phyloP scores from a whole-genome alignment of 805 yeast genomes.

The Candida pini region DNA sequence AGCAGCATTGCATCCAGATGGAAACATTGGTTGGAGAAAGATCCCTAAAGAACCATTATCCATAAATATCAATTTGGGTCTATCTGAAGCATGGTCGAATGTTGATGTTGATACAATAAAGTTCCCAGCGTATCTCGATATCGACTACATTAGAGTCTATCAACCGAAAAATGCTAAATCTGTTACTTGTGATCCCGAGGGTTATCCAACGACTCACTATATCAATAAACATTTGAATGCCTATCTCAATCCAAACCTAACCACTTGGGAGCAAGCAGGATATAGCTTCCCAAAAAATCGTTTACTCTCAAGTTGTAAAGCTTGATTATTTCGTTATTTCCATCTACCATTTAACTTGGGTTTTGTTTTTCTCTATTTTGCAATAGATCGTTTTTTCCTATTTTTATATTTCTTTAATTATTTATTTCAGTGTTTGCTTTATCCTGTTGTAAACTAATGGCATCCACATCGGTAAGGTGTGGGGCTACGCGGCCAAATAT shows the following conservation, averaged over 20 bases:
- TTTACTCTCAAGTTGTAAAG: background rate
- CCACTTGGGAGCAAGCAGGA: slow-evolving; percentile 36
- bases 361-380: too few relatives aligned
- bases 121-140: slow-evolving; percentile 33
- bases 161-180: slow-evolving; percentile 29
- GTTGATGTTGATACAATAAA: slow-evolving; percentile 31
- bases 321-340: too few relatives aligned
- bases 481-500: too few relatives aligned
- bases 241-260: slow-evolving; percentile 31
- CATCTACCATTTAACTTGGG: too few relatives aligned
- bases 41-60: slow-evolving; percentile 87
- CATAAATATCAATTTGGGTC: slow-evolving; percentile 70
- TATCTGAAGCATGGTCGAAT: slow-evolving; percentile 50
- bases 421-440: too few relatives aligned
- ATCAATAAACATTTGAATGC: slow-evolving; percentile 30
- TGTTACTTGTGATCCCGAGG: slow-evolving; percentile 35
- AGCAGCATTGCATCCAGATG: slow-evolving; percentile 34
- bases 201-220: slow-evolving; percentile 33
- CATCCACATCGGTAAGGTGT: too few relatives aligned
- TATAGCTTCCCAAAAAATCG: slow-evolving; percentile 28
- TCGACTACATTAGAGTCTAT: slow-evolving; percentile 37
- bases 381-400: too few relatives aligned
- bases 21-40: slow-evolving; percentile 62
- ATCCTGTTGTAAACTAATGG: too few relatives aligned
- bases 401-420: too few relatives aligned